Evolutionary conservation across 1,284 basidiomycete genomes (phyloP), one percentile per base, ranked within the genome.

Genomic region (Ceratobasidium sp.): DNA sequence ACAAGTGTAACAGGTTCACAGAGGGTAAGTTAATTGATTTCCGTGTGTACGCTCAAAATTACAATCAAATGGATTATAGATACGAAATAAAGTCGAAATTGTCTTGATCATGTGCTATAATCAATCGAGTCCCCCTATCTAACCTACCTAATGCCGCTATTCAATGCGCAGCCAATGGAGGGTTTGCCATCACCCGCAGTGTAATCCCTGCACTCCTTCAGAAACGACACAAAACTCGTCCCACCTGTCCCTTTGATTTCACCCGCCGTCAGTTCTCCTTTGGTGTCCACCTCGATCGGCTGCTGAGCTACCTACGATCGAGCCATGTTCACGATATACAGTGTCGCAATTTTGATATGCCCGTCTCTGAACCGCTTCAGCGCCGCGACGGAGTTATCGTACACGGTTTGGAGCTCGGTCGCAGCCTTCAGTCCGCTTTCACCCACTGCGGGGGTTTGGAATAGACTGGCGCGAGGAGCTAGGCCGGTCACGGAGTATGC

Each of bases 311-410:
- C 85, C 40, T 79, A 80, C 61, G 67, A 77, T 46, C 92, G 88
- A 75, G 80, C 88, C 86, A 83, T 95, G 28, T 91, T 91, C 42
- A 97, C 86, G 81, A 97, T 96, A 85, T 97, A 97, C 69, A 95
- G 83, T 39, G 94, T 90, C 28, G 94, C 96, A 78, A 98, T 93
- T 72, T 91, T 90, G 87, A 98, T 93, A 85, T 98, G 97, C 66
- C 92, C 92, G 82, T 97, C 94, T 68, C 97, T 89, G 84, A 98
- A 93, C 68, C 88, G 86, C 85, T 95, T 95, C 77, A 98, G 87
- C 3, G 94, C 89, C 9, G 85, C 85, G 7, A 98, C 89, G 0
- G 94, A 92, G 3, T 82, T 83, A 82, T 98, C 95, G 84, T 96
- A 98, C 12, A 93, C 79, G 15, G 66, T 70, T 53, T 63, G 53